A percentile compares a stretch with the other conserved stretches of the same genome.
Evolutionary conservation across 164 flowering plant species (phyloP).

Genomic region (Liquidambar formosana): DNA sequence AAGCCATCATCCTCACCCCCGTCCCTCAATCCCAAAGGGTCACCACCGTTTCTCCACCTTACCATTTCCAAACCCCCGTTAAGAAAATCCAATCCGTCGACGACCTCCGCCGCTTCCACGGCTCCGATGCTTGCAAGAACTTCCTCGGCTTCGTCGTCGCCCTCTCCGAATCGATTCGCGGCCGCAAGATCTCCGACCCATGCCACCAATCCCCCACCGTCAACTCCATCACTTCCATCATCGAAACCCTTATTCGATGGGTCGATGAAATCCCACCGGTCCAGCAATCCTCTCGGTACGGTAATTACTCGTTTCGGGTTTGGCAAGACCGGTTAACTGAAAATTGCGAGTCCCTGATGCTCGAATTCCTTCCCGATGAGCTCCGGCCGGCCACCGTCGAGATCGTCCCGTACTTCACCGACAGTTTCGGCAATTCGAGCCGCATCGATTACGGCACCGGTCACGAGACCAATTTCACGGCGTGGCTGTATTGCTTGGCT

Average conservation of each 20-base stretch:
- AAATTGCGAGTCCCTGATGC: slow-evolving; percentile 36
- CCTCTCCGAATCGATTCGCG: slow-evolving; percentile 67
- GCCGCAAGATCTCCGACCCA: slow-evolving; percentile 70
- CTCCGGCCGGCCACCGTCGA: slow-evolving; percentile 38
- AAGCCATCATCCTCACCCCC: slow-evolving; percentile 68
- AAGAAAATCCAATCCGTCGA: slow-evolving; percentile 64
- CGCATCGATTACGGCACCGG: slow-evolving; percentile 77
- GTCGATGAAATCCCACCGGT: slow-evolving; percentile 81
- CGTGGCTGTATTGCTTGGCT: slow-evolving; percentile 66
- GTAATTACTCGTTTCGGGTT: slow-evolving; percentile 65
- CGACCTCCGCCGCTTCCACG: slow-evolving; percentile 61
- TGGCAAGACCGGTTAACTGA: slow-evolving; percentile 64
- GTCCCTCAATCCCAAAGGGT: slow-evolving; percentile 64
- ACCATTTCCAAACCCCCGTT: slow-evolving; percentile 53
- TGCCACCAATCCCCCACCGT: slow-evolving; percentile 52
- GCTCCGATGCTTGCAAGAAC: slow-evolving; percentile 50
- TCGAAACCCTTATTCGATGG: slow-evolving; percentile 50
- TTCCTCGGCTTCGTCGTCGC: slow-evolving; percentile 85
- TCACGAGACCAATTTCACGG: slow-evolving; percentile 73
- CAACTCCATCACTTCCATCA: slow-evolving; percentile 33
- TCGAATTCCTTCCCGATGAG: slow-evolving; percentile 33
- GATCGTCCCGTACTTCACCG: slow-evolving; percentile 56
- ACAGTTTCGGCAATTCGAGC: slow-evolving; percentile 61
- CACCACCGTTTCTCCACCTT: slow-evolving; percentile 45
- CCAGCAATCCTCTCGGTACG: slow-evolving; percentile 71